Percentiles rank a stretch among this genome's conserved stretches.
Conservation (phyloP, 768 basidiomycete genomes). For the Phaeolepiota aurea region DNA sequence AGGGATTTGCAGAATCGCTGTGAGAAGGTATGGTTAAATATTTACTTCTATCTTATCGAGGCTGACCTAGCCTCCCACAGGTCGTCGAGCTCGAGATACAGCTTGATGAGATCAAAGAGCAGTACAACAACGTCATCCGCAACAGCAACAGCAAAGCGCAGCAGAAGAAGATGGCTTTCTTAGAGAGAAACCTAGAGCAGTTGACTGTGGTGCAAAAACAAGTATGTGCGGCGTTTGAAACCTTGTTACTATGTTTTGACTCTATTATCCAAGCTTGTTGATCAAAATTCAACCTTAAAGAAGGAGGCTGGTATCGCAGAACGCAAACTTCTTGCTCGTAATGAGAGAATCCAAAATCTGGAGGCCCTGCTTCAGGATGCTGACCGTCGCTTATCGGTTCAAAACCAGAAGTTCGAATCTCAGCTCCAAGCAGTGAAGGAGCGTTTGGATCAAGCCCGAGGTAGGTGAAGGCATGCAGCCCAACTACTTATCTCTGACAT, state of each 20-base stretch:
- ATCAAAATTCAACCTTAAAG: constrained; percentile 95
- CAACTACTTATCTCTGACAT: background rate
- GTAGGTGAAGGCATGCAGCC: constrained; percentile 33
- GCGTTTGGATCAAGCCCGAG: constrained; percentile 85
- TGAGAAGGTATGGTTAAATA: constrained; percentile 69
- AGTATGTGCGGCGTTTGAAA: constrained; percentile 32
- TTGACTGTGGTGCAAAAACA: constrained; percentile 95
- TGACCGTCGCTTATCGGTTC: constrained; percentile 82
- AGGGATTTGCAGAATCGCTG: constrained; percentile 98
- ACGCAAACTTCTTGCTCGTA: constrained; percentile 90
- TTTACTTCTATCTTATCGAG: constrained; percentile 3
- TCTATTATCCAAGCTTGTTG: constrained; percentile 65
- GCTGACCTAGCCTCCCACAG: constrained; percentile 31
- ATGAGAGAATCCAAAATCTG: constrained; percentile 95
- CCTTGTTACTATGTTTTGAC: background rate
- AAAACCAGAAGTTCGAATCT: constrained; percentile 93
- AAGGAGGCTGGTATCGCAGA: constrained; percentile 97
- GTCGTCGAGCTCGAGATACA: constrained; percentile 99
- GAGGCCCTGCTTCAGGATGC: constrained; percentile 91
- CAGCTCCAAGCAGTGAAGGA: constrained; percentile 90
- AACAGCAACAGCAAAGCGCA: constrained; percentile 98
- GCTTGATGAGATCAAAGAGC: constrained; percentile 96
- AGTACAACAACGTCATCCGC: constrained; percentile 96
- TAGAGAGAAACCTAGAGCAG: constrained; percentile 94
- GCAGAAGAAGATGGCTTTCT: constrained; percentile 98